Evolutionary conservation across 2,329 filamentous ascomycete species (phyloP).

Genomic region (Fusarium beomiforme): DNA sequence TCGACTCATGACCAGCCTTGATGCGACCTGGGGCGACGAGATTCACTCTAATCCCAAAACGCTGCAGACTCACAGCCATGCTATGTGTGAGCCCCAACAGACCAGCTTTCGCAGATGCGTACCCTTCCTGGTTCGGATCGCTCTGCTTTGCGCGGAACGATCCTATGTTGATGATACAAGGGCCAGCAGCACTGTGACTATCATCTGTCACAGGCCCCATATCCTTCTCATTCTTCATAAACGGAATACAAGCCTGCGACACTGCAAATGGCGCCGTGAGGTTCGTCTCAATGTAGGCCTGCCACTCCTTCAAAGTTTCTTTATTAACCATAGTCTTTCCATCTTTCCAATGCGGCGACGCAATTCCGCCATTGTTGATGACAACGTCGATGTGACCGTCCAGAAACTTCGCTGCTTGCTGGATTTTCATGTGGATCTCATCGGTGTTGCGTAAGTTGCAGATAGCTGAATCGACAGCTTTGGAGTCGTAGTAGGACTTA

Average conservation of each 20-base stretch:
- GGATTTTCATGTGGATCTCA: background rate
- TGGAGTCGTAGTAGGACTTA: conserved; percentile 3
- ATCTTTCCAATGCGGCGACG: conserved; percentile 12
- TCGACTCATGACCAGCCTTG: conserved; percentile 4
- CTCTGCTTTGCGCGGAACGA: conserved; percentile 12
- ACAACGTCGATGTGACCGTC: background rate
- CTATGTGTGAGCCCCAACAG: conserved; percentile 8
- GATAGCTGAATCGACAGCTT: background rate
- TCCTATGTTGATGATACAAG: conserved; percentile 13
- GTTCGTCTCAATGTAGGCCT: conserved; percentile 3
- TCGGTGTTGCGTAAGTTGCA: background rate
- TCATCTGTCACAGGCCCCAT: background rate
- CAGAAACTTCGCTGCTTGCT: conserved; percentile 5
- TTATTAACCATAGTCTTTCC: conserved; percentile 7
- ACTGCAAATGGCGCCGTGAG: conserved; percentile 12
- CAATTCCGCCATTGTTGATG: conserved; percentile 18
- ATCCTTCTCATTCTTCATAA: conserved; percentile 15
- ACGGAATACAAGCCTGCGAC: conserved; percentile 4
- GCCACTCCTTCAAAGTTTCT: conserved; percentile 1
- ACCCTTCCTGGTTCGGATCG: conserved; percentile 10
- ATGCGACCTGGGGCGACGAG: conserved; percentile 9
- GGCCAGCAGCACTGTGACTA: conserved; percentile 8
- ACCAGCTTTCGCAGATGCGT: conserved; percentile 14
- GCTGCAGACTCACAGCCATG: conserved; percentile 10
- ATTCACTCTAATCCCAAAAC: background rate